Percentiles rank a stretch among this genome's conserved stretches.
Conservation (phyloP, 169 alveolate species). For the Plasmodium inui region DNA sequence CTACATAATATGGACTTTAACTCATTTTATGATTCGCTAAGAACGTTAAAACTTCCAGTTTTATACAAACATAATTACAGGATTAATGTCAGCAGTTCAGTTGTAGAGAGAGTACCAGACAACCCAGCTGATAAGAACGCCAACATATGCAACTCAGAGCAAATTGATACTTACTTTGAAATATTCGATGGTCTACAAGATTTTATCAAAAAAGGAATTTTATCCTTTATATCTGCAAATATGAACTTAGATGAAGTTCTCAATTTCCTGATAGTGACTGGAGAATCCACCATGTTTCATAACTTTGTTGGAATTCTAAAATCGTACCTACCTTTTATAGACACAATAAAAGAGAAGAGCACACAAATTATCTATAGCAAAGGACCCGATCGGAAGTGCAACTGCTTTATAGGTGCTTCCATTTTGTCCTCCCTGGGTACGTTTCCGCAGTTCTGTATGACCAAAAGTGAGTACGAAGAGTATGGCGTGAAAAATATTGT, state of each 20-base stretch:
- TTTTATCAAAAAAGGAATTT: slow-evolving; percentile 68
- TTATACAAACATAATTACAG: slow-evolving; percentile 55
- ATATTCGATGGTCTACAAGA: slow-evolving; percentile 67
- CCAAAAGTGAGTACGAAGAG: slow-evolving; percentile 81
- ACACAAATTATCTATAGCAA: slow-evolving; percentile 15
- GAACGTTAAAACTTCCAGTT: slow-evolving; percentile 50
- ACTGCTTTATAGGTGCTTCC: slow-evolving; percentile 86
- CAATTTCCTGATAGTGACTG: slow-evolving; percentile 78
- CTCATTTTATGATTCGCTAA: slow-evolving; percentile 43
- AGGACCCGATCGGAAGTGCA: slow-evolving; percentile 83
- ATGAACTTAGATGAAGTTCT: slow-evolving; percentile 64
- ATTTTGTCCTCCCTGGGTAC: slow-evolving; percentile 83
- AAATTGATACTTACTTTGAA: slow-evolving; percentile 51
- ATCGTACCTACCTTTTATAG: slow-evolving; percentile 78
- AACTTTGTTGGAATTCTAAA: slow-evolving; percentile 74
- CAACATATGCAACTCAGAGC: slow-evolving; percentile 47
- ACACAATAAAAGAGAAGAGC: slow-evolving; percentile 70
- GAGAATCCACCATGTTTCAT: slow-evolving; percentile 82
- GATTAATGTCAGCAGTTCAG: slow-evolving; percentile 29
- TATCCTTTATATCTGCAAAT: slow-evolving; percentile 62
- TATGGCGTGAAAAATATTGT: slow-evolving; percentile 79
- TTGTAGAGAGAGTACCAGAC: slow-evolving; percentile 37
- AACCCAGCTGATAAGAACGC: slow-evolving; percentile 29
- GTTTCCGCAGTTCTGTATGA: slow-evolving; percentile 79
- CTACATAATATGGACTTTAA: slow-evolving; percentile 50